Evolutionary conservation across 1,284 basidiomycete genomes (phyloP).

Genomic region (Meira nashicola): DNA sequence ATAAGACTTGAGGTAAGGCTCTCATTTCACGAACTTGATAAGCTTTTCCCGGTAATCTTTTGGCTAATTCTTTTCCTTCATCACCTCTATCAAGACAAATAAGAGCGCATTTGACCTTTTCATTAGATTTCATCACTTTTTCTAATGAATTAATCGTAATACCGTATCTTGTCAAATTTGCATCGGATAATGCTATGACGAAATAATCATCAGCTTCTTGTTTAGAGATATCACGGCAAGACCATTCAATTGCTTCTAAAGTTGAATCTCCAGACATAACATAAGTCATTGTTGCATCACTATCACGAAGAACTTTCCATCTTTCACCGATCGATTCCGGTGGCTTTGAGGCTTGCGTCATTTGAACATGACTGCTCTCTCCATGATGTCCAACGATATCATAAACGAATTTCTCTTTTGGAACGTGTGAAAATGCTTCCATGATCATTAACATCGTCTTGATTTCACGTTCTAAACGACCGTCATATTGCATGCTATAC

Average conservation of each 20-base stretch:
- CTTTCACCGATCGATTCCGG: conserved; percentile 45
- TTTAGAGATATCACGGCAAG: conserved; percentile 18
- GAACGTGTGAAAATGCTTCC: conserved; percentile 47
- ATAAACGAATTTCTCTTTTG: conserved; percentile 43
- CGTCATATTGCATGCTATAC: conserved; percentile 52
- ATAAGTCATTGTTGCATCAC: conserved; percentile 14
- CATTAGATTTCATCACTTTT: conserved; percentile 28
- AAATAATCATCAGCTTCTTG: conserved; percentile 52
- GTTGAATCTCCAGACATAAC: conserved; percentile 34
- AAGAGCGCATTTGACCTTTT: conserved; percentile 38
- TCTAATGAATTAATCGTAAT: conserved; percentile 43
- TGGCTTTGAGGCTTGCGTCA: conserved; percentile 35
- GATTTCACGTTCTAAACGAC: conserved; percentile 42
- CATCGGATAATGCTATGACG: conserved; percentile 53
- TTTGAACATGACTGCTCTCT: conserved; percentile 47
- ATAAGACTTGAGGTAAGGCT: conserved; percentile 41
- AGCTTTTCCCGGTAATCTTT: conserved; percentile 8
- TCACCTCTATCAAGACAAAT: conserved; percentile 9
- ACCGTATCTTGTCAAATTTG: conserved; percentile 52
- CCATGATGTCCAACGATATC: conserved; percentile 53
- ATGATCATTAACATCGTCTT: conserved; percentile 52
- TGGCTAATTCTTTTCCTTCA: conserved; percentile 9
- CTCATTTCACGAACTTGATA: conserved; percentile 20
- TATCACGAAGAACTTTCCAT: conserved; percentile 41
- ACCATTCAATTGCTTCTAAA: conserved; percentile 22